Evolutionary conservation across 148 eudicot genomes (phyloP).

Genomic region (Selenicereus undatus): DNA sequence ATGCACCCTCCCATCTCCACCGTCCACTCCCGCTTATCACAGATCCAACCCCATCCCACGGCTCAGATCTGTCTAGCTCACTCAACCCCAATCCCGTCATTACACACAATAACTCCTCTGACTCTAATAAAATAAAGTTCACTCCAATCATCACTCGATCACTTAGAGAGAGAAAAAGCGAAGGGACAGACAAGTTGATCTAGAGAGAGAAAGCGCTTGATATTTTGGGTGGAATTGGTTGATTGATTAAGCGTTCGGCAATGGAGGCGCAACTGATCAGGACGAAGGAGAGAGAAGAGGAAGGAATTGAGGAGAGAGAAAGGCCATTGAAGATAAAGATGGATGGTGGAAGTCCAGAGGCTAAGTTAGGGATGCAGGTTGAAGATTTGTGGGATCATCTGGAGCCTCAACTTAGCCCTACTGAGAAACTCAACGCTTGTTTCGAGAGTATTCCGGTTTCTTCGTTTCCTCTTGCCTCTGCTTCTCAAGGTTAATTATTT

Average conservation of each 20-base stretch:
- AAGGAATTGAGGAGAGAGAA: slow-evolving; percentile 29
- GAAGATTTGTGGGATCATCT: slow-evolving; percentile 83
- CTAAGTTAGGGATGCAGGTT: slow-evolving; percentile 66
- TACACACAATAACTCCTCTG: not conserved
- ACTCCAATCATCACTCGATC: slow-evolving; percentile 1
- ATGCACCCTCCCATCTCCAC: not conserved
- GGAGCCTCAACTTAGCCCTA: slow-evolving; percentile 67
- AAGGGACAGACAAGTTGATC: not conserved
- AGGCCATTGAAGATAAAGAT: not conserved
- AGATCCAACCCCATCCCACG: not conserved
- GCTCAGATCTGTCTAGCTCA: not conserved
- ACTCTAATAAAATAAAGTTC: not conserved
- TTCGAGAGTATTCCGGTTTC: slow-evolving; percentile 86
- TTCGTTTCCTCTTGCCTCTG: slow-evolving; percentile 60
- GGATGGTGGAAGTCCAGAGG: slow-evolving; percentile 61
- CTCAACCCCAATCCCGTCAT: not conserved
- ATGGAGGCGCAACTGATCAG: slow-evolving; percentile 25
- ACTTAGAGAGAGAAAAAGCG: slow-evolving; percentile 4
- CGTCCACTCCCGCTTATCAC: not conserved
- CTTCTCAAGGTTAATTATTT: slow-evolving; percentile 47
- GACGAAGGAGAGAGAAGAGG: slow-evolving; percentile 13
- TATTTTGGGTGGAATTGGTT: not conserved
- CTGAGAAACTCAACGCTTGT: slow-evolving; percentile 91
- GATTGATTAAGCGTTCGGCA: not conserved
- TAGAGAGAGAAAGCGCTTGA: not conserved